Conservation (phyloP, 2,329 filamentous ascomycete genomes). For the Nemania sp. region DNA sequence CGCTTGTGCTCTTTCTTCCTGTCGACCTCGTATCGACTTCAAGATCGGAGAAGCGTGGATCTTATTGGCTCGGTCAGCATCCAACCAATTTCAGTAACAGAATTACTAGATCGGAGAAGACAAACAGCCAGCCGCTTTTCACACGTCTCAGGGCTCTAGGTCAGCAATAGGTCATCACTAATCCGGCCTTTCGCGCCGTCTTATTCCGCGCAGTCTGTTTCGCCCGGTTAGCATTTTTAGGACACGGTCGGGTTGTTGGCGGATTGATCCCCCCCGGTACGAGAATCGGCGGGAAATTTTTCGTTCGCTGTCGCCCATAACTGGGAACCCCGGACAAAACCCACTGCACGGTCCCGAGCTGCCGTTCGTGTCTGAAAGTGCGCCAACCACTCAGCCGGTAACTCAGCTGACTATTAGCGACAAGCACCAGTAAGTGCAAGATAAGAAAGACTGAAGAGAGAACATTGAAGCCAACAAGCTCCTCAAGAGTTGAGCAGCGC, state of each 20-base stretch:
- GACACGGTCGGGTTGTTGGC: slow-evolving; percentile 5
- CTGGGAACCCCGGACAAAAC: slow-evolving; percentile 14
- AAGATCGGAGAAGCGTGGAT: slow-evolving; percentile 1
- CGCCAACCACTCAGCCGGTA: slow-evolving; percentile 35
- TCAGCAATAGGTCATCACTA: slow-evolving; percentile 2
- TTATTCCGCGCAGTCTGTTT: not conserved
- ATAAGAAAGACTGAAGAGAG: slow-evolving; percentile 6
- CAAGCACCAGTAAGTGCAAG: slow-evolving; percentile 18
- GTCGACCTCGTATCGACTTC: slow-evolving; percentile 20
- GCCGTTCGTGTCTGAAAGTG: slow-evolving; percentile 31
- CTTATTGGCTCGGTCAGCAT: slow-evolving; percentile 21
- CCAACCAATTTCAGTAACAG: slow-evolving; percentile 9
- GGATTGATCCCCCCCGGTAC: slow-evolving; percentile 3
- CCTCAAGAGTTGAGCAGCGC: slow-evolving; percentile 18
- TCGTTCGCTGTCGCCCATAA: not conserved
- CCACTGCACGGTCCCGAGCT: slow-evolving; percentile 30
- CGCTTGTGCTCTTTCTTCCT: slow-evolving; percentile 15
- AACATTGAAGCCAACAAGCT: slow-evolving; percentile 3
- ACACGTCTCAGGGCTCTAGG: slow-evolving; percentile 1
- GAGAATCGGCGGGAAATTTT: slow-evolving; percentile 1
- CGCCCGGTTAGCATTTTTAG: not conserved
- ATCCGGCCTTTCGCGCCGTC: slow-evolving; percentile 2
- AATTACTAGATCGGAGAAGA: slow-evolving; percentile 13
- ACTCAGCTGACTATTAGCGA: slow-evolving; percentile 34
- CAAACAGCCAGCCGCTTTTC: slow-evolving; percentile 12